Evolutionary conservation across 208 protist species (phyloP), one percentile per base, ranked within the genome.

Genomic region (Trypanosoma melophagium): DNA sequence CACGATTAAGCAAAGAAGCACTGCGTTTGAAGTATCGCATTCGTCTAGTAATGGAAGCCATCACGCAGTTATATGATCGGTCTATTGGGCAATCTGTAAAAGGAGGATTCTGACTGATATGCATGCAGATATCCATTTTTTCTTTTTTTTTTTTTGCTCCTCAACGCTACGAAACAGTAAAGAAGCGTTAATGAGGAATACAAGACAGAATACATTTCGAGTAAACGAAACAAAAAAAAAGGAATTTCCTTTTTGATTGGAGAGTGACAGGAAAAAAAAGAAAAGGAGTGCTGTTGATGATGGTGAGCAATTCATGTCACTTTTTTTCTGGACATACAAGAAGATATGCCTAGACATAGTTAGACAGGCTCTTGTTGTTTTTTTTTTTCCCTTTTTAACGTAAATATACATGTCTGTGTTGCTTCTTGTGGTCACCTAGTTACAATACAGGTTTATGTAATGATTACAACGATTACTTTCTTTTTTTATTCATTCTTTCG

Each of bases 11-110:
- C 28, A 74, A 78, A 28, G 83, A 92, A 60, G 79, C 76, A 24
- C 75, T 95, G 38, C 80, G 81, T 2, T 59, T 90, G 31, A 91
- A 86, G 62, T 95, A 93, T 53, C 83, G 89, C 35, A 91, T 95
- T 44, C 81, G 86, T 17, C 61, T 95, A 14, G 89, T 92, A 14
- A 91, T 79, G 19, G 84, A 90, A 60, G 79, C 85, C 14, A 87
- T 95, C 50, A 74, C 75, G 12, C 72, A 81, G 16, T 66, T 95
- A 22, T 72, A 89, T 47, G 78, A 73, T 41, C 59, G 50, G 16
- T 55, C 57, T 7, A 73, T 35, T 16, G 68, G 68, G 13, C 40
- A 24, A 55, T 24, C 16, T 38, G 22, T 17, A 57, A 5, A 35
- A 35, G 5, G 28, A 35, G 5, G 28, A 35, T 5, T 41, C 59